These are phyloP conservation scores for Chalciporus chontae DNA, from an alignment of 768 basidiomycete genomes.

Conservation along the genomic window DNA sequence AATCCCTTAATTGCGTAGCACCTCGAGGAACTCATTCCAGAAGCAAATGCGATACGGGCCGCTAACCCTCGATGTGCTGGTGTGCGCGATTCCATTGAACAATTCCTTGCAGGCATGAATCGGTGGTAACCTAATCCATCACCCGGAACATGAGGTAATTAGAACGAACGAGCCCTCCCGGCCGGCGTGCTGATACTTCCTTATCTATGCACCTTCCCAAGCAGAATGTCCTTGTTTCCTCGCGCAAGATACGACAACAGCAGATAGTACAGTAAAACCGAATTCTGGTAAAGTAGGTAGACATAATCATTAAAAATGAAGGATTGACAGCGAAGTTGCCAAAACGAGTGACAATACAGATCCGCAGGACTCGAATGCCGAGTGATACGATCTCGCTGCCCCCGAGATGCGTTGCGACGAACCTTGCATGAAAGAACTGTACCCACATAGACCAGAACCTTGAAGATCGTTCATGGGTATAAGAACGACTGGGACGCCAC, in stretches of 20 bases:
- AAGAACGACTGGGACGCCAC: slow-evolving; percentile 59
- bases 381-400: not conserved
- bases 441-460: slow-evolving; percentile 38
- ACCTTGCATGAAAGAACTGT: not conserved
- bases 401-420: slow-evolving; percentile 6
- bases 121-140: slow-evolving; percentile 9
- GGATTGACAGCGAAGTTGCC: not conserved
- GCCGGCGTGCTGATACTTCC: not conserved
- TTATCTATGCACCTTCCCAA: not conserved
- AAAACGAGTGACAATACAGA: slow-evolving; percentile 9
- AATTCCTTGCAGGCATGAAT: slow-evolving; percentile 14
- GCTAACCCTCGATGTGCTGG: slow-evolving; percentile 54
- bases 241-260: not conserved
- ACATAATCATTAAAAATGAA: slow-evolving; percentile 4
- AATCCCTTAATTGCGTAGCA: slow-evolving; percentile 30
- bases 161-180: not conserved
- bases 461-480: slow-evolving; percentile 37
- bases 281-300: not conserved
- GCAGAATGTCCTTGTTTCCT: not conserved
- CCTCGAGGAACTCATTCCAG: slow-evolving; percentile 52
- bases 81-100: slow-evolving; percentile 32
- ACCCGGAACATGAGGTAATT: not conserved
- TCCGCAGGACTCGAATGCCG: not conserved
- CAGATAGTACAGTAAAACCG: not conserved
- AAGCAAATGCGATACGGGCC: slow-evolving; percentile 52